Conservation (phyloP, 1,139 yeast genomes). For the Yamadazyma friedrichii region DNA sequence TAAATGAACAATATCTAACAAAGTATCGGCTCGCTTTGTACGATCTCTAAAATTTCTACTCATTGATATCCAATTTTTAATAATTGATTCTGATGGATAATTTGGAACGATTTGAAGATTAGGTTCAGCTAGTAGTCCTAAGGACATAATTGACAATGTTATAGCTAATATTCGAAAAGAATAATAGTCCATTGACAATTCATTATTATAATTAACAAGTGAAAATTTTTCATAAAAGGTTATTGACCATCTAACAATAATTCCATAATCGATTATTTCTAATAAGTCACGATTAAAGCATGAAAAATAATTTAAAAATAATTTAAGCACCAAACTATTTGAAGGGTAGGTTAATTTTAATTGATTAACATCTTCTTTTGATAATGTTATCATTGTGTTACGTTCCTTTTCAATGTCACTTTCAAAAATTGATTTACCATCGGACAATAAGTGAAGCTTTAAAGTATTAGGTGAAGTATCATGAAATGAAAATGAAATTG, state of each 20-base stretch:
- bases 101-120: conserved; percentile 4
- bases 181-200: conserved; percentile 8
- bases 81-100: conserved; percentile 15
- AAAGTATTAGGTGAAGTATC: neutral
- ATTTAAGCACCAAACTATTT: conserved; percentile 11
- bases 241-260: conserved; percentile 8
- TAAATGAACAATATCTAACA: conserved; percentile 27
- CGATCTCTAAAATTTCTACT: conserved; percentile 23
- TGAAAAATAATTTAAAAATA: conserved; percentile 16
- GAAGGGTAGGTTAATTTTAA: conserved; percentile 19
- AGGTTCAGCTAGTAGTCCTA: conserved; percentile 23
- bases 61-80: conserved; percentile 24
- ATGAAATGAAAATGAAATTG: conserved; percentile 1
- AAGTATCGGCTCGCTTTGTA: conserved; percentile 19
- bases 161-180: conserved; percentile 18
- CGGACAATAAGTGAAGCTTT: neutral
- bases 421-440: conserved; percentile 11
- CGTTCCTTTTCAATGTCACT: conserved; percentile 12
- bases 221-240: conserved; percentile 6
- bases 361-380: conserved; percentile 19
- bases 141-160: conserved; percentile 21
- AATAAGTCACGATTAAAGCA: conserved; percentile 17
- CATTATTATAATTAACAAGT: conserved; percentile 7
- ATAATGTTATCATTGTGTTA: conserved; percentile 10
- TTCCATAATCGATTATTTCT: conserved; percentile 17